A percentile compares a stretch with the other conserved stretches of the same genome.
Conservation (phyloP, 75 land plant genomes). For the Pseudotsuga menziesii region DNA sequence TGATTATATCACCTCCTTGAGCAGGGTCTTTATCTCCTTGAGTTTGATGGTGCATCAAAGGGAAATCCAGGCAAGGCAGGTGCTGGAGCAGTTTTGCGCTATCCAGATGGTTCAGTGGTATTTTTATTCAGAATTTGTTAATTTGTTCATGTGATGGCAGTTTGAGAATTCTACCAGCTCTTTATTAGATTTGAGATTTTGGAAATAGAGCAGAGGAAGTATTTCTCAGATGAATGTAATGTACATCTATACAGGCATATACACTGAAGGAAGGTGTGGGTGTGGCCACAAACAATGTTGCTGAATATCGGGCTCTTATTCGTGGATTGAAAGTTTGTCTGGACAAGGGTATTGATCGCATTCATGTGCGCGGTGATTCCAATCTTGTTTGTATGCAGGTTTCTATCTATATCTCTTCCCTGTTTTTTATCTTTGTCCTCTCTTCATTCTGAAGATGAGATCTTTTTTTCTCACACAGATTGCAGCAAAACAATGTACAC, state of each 20-base stretch:
- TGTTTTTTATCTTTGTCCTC: background rate
- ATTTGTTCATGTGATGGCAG: background rate
- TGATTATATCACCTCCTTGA: too few relatives aligned
- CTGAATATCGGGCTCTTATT: conserved; percentile 43
- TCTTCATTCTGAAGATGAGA: background rate
- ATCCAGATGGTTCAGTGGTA: conserved; percentile 64
- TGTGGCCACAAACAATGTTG: conserved; percentile 44
- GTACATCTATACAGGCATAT: background rate
- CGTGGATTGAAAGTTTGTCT: conserved; percentile 35
- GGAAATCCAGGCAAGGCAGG: conserved; percentile 83
- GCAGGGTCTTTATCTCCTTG: conserved; percentile 44
- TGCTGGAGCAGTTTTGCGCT: conserved; percentile 71
- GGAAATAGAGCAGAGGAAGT: background rate
- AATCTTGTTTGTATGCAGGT: conserved; percentile 54
- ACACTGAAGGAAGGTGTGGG: conserved; percentile 39
- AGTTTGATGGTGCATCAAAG: conserved; percentile 88
- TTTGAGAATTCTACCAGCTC: background rate
- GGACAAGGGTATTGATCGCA: conserved; percentile 20
- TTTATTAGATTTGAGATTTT: background rate
- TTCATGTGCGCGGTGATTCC: conserved; percentile 45
- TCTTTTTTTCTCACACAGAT: background rate
- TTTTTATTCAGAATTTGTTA: background rate
- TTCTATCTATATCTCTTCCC: background rate
- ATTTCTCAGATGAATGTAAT: background rate
- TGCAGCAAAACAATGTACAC: background rate